Evolutionary conservation across 1,139 yeast genomes (phyloP), one percentile per base, ranked within the genome.

Genomic region (Blastobotrys apis): DNA sequence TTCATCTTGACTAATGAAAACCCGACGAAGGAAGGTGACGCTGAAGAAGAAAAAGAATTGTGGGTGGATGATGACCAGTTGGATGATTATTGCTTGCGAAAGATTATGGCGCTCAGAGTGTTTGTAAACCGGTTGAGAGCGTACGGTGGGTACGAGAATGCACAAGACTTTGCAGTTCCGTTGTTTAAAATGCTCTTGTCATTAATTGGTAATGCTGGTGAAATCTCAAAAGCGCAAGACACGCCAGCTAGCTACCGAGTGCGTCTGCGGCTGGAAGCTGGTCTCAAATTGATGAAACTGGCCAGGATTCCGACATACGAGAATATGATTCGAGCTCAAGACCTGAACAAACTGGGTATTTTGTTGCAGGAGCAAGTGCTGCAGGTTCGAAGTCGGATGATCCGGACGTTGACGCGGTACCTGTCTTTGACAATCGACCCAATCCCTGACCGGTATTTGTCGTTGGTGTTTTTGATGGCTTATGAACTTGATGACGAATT

Each of bases 161-260:
- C 64, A 25, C 49, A 67, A 53, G 50, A 62, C 15, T 69, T 66
- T 49, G 78, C 84, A 0, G 77, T 72, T 44, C 87, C 90, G 6
- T 79, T 84, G 0, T 64, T 86, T 49, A 84, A 83, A 33, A 35
- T 47, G 20, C 69, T 87, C 35, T 69, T 77, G 33, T 78, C 90
- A 1, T 67, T 84, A 27, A 77, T 88, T 39, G 78, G 81, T 2
- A 83, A 83, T 59, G 84, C 84, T 39, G 96, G 96, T n/a, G 96
- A 88, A 57, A 74, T 88, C 22, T 77, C 81, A 2, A 70, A 75
- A 22, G 71, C 72, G 21, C 69, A 69, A 37, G 63, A 68, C 12
- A 84, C 95, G 0, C 95, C 95, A 5, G 67, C 64, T 30, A 63
- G 65, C 23, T 80, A 69, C 55, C 82, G 81, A 54, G 73, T 80